phyloP scores from a whole-genome alignment of 2,329 filamentous ascomycete species.

The Fusarium annulatum region DNA sequence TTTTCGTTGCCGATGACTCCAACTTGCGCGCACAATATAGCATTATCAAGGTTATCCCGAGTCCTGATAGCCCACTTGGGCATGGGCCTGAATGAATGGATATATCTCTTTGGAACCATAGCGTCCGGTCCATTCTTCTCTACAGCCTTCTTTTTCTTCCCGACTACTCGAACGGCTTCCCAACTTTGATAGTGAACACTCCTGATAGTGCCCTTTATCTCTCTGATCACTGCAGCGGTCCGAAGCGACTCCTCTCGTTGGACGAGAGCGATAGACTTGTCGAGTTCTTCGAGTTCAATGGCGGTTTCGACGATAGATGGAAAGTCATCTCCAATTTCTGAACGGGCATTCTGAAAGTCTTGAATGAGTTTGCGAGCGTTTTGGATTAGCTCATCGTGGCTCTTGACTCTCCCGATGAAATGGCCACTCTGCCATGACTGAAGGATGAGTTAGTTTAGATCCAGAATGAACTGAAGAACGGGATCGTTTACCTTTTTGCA shows the following conservation, averaged over 20 bases:
- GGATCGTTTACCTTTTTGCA: background rate
- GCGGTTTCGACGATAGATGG: background rate
- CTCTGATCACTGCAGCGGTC: background rate
- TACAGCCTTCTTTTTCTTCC: background rate
- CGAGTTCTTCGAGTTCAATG: background rate
- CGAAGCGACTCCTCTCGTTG: background rate
- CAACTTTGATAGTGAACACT: background rate
- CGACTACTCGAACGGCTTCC: background rate
- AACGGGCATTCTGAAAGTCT: background rate
- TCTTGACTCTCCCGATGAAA: background rate
- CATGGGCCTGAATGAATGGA: background rate
- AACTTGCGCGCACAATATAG: background rate
- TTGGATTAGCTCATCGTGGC: background rate
- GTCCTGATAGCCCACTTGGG: background rate
- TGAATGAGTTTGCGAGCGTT: conserved; percentile 3
- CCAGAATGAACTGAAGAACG: background rate
- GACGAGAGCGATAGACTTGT: background rate
- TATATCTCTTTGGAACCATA: background rate
- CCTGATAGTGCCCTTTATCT: background rate
- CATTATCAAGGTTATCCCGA: background rate
- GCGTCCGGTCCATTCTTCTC: background rate
- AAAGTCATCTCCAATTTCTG: background rate
- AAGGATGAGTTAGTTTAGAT: background rate
- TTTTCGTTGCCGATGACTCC: background rate
- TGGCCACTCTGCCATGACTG: background rate